A percentile compares a stretch with the other conserved stretches of the same genome.
Evolutionary conservation across 306 rosid species (phyloP).

Genomic region (Begonia peltatifolia): DNA sequence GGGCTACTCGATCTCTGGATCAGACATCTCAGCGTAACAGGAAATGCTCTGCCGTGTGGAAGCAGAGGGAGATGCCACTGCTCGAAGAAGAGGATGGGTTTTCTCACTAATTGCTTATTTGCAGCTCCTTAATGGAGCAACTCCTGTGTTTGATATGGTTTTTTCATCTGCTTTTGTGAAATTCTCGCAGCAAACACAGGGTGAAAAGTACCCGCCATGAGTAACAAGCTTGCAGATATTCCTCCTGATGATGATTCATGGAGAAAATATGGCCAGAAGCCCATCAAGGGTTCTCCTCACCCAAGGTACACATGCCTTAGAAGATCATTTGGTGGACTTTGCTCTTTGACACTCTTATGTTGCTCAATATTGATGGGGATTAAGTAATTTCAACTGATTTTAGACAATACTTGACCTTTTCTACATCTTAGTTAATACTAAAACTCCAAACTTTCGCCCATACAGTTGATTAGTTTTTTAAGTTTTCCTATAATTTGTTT

Average conservation of each 20-base stretch:
- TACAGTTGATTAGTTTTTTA: too few species aligned
- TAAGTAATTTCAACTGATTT: too few species aligned
- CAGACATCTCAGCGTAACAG: conserved; percentile 84
- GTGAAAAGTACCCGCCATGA: conserved; percentile 94
- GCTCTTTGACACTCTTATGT: too few species aligned
- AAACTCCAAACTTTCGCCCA: too few species aligned
- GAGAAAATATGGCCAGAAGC: conserved; percentile 99
- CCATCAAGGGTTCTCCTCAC: conserved; percentile 99
- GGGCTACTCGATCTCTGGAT: conserved; percentile 71
- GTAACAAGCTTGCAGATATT: conserved; percentile 95
- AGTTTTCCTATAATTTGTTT: too few species aligned
- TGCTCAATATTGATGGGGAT: too few species aligned
- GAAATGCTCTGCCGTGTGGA: conserved; percentile 75
- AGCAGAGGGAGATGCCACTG: conserved; percentile 90
- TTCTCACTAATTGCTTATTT: conserved; percentile 1
- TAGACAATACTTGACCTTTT: too few species aligned
- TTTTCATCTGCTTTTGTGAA: neutral
- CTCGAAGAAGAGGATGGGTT: conserved; percentile 85
- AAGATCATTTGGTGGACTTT: too few species aligned
- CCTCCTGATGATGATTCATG: conserved; percentile 98
- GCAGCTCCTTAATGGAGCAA: too few species aligned
- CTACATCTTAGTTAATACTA: too few species aligned
- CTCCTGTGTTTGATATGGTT: neutral
- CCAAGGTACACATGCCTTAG: conserved; percentile 48
- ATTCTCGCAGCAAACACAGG: conserved; percentile 61